phyloP scores from a whole-genome alignment of 257 asterid species.

The Ophiorrhiza pumila region DNA sequence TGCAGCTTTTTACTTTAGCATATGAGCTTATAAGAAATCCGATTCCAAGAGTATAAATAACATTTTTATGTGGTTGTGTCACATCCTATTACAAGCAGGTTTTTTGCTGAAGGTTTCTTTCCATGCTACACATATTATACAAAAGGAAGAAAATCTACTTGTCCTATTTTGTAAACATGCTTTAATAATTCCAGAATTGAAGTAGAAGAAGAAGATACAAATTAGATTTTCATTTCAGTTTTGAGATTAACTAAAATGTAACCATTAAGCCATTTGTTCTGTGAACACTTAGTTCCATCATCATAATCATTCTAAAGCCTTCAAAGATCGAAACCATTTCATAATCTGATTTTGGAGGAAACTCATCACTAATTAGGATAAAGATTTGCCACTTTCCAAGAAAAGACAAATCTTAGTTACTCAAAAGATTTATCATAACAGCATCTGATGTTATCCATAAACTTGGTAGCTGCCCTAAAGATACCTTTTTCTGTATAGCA shows the following conservation, averaged over 20 bases:
- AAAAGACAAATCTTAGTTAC: not conserved
- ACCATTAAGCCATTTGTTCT: not conserved
- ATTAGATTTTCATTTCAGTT: not conserved
- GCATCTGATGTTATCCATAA: not conserved
- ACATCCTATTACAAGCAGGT: not conserved
- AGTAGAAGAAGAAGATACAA: not conserved
- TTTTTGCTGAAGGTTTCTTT: not conserved
- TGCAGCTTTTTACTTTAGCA: not conserved
- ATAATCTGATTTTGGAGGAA: not conserved
- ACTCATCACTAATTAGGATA: not conserved
- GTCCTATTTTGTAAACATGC: not conserved
- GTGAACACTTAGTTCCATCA: not conserved
- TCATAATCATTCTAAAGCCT: not conserved
- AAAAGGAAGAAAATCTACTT: not conserved
- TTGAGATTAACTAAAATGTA: not conserved
- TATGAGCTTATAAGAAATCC: conserved; percentile 2
- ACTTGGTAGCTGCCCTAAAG: not conserved
- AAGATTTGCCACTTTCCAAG: not conserved
- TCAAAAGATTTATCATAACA: not conserved
- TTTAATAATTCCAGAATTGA: not conserved
- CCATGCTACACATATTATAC: not conserved
- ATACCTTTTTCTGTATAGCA: not conserved
- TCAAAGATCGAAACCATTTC: not conserved
- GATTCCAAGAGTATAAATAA: not conserved
- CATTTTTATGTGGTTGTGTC: not conserved